Percentiles rank a stretch among this genome's conserved stretches.
Evolutionary conservation across 352 stramenopile species (phyloP).

Genomic region (Phytophthora uliginosa): DNA sequence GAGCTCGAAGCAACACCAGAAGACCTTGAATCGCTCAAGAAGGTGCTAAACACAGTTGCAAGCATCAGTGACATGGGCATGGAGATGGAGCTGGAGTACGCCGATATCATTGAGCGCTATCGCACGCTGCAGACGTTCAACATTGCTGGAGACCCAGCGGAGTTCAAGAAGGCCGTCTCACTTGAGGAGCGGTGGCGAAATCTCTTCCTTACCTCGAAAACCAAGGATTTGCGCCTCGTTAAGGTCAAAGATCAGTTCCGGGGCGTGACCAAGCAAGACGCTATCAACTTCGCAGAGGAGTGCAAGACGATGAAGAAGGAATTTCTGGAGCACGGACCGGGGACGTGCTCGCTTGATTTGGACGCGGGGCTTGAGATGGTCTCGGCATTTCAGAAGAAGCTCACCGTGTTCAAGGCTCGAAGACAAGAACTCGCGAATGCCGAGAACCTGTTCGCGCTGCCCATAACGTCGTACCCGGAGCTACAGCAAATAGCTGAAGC

Average conservation of each 20-base stretch:
- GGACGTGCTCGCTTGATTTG: slow-evolving; percentile 84
- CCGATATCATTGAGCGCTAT: slow-evolving; percentile 95
- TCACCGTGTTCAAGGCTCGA: slow-evolving; percentile 81
- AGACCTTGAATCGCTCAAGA: slow-evolving; percentile 96
- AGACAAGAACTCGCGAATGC: slow-evolving; percentile 94
- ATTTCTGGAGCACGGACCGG: slow-evolving; percentile 90
- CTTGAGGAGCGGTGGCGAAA: slow-evolving; percentile 89
- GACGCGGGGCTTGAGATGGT: slow-evolving; percentile 93
- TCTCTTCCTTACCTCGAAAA: slow-evolving; percentile 89
- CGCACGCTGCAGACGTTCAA: slow-evolving; percentile 86
- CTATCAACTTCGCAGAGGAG: slow-evolving; percentile 88
- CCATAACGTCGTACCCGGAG: slow-evolving; percentile 93
- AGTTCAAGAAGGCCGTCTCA: slow-evolving; percentile 77
- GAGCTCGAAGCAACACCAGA: slow-evolving; percentile 85
- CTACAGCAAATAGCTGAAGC: slow-evolving; percentile 89
- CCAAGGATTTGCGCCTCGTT: slow-evolving; percentile 94
- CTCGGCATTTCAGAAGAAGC: slow-evolving; percentile 82
- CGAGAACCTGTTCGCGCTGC: slow-evolving; percentile 94
- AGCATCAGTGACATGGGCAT: slow-evolving; percentile 90
- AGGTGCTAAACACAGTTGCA: slow-evolving; percentile 94
- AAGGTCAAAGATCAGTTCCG: slow-evolving; percentile 97
- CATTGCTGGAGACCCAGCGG: slow-evolving; percentile 76
- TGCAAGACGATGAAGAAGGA: slow-evolving; percentile 89
- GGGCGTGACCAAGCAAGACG: slow-evolving; percentile 94
- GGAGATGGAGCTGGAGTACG: slow-evolving; percentile 96